phyloP scores from a whole-genome alignment of 177 flowering plant genomes.

The Vitis hybrid region DNA sequence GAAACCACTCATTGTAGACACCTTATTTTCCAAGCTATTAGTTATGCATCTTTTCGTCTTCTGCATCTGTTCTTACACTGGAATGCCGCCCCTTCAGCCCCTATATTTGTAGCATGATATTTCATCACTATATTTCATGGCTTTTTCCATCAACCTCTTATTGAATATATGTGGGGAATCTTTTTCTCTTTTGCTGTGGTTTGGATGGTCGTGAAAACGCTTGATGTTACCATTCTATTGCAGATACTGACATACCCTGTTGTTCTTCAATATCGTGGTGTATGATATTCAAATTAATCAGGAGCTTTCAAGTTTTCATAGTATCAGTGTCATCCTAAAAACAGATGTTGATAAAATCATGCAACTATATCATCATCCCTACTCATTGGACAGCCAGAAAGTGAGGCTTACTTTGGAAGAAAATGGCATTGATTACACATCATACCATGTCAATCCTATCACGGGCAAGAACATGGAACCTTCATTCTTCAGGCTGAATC shows the following conservation, averaged over 20 bases:
- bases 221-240: background rate
- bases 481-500: constrained; percentile 77
- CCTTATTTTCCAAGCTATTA: background rate
- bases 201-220: background rate
- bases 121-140: background rate
- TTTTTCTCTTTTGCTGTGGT: background rate
- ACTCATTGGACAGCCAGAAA: constrained; percentile 87
- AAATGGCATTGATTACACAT: constrained; percentile 82
- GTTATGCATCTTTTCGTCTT: background rate
- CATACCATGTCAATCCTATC: constrained; percentile 83
- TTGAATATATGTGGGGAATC: background rate
- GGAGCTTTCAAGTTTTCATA: constrained; percentile 1
- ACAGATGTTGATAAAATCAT: constrained; percentile 38
- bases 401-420: constrained; percentile 95
- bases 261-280: background rate
- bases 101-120: background rate
- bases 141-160: background rate
- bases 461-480: constrained; percentile 87
- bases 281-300: background rate
- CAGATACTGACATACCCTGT: background rate
- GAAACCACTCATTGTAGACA: background rate
- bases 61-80: background rate
- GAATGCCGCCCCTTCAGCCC: background rate
- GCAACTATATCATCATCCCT: constrained; percentile 96
- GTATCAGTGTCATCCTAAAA: constrained; percentile 6